Conservation (phyloP, 345 rosid genomes). For the Leavenworthia alabamica region DNA sequence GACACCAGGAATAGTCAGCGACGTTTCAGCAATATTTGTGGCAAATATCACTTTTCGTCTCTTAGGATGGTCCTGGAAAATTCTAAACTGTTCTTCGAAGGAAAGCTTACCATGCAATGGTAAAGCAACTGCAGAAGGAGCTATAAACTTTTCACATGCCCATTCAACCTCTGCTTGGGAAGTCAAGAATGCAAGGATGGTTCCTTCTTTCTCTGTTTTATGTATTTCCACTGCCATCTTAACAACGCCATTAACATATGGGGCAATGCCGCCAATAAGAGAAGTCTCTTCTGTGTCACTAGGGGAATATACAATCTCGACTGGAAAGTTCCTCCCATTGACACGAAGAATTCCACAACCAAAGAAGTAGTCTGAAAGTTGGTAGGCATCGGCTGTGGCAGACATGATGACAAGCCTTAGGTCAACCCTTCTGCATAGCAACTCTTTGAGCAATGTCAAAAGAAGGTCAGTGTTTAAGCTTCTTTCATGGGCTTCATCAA, state of each 20-base stretch:
- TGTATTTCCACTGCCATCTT: constrained; percentile 54
- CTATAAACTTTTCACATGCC: constrained; percentile 71
- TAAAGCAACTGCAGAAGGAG: constrained; percentile 52
- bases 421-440: constrained; percentile 49
- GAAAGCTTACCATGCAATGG: constrained; percentile 87
- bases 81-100: constrained; percentile 56
- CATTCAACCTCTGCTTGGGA: constrained; percentile 88
- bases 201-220: constrained; percentile 59
- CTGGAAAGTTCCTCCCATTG: constrained; percentile 71
- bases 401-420: constrained; percentile 87
- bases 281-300: constrained; percentile 32
- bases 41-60: constrained; percentile 85
- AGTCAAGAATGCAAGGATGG: constrained; percentile 84
- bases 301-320: constrained; percentile 62
- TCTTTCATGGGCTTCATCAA: constrained; percentile 97
- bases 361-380: constrained; percentile 70
- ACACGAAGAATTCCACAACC: constrained; percentile 53
- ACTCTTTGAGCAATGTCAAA: constrained; percentile 58
- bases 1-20: constrained; percentile 88
- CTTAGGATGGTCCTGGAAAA: constrained; percentile 53
- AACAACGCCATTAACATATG: constrained; percentile 60
- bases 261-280: constrained; percentile 39
- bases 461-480: constrained; percentile 91
- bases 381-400: constrained; percentile 81
- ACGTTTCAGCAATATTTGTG: constrained; percentile 95